Evolutionary conservation across 1,284 basidiomycete species (phyloP).

Genomic region (Microbotryum saponariae): DNA sequence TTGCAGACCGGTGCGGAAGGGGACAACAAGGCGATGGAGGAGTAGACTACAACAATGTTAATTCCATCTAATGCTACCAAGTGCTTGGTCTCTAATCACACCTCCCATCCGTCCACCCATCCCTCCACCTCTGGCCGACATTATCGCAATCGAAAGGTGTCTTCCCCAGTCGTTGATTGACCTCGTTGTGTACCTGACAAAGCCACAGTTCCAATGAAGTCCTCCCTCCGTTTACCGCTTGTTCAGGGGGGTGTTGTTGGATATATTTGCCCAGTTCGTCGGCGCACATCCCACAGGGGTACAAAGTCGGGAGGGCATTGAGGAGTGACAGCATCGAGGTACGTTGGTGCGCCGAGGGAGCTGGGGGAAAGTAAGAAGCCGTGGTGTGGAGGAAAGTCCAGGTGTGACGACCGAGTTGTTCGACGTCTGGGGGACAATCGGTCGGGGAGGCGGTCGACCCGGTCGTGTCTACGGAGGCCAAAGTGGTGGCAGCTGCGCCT

Average conservation of each 20-base stretch:
- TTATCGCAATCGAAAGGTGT: constrained; percentile 66
- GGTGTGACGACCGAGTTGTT: constrained; percentile 76
- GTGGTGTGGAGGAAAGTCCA: constrained; percentile 94
- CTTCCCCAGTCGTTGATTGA: constrained; percentile 79
- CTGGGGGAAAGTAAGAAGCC: constrained; percentile 83
- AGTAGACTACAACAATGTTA: constrained; percentile 4
- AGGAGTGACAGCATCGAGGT: constrained; percentile 72
- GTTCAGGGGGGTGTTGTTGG: constrained; percentile 59
- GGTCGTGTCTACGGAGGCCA: constrained; percentile 5
- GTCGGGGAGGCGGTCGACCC: constrained; percentile 47
- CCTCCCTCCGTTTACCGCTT: constrained; percentile 51
- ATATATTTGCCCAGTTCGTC: constrained; percentile 66
- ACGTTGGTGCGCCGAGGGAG: constrained; percentile 61
- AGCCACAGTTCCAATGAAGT: constrained; percentile 70
- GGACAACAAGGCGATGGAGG: constrained; percentile 11
- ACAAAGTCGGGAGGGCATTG: constrained; percentile 65
- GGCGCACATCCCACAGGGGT: constrained; percentile 80
- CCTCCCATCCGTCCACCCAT: constrained; percentile 74
- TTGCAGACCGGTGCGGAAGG: constrained; percentile 2
- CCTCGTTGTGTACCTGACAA: constrained; percentile 82
- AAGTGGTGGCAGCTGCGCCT: constrained; percentile 23
- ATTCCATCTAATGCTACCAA: background rate
- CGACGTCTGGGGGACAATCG: constrained; percentile 79
- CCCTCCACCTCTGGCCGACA: constrained; percentile 79
- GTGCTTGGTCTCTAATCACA: constrained; percentile 55